These are phyloP conservation scores for Amanita exitialis DNA, from an alignment of 768 basidiomycete species.

Conservation along the genomic window DNA sequence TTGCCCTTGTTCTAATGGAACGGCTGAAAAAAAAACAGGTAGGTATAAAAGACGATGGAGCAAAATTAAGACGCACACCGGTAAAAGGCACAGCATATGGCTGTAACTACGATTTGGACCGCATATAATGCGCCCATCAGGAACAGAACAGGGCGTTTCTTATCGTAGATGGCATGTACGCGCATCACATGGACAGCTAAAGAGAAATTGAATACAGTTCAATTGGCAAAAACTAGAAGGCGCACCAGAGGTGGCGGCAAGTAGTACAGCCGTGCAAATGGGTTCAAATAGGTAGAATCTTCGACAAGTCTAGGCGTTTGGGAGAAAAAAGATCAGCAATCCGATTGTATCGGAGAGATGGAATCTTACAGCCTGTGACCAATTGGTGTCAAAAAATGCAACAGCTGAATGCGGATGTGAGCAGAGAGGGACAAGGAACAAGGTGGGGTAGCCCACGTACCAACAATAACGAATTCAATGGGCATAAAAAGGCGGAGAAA, in stretches of 20 bases:
- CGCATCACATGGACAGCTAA: conserved; percentile 66
- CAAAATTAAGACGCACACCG: conserved; percentile 35
- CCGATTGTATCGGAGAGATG: neutral
- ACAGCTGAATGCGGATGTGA: conserved; percentile 37
- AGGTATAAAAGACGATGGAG: conserved; percentile 1
- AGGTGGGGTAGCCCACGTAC: conserved; percentile 21
- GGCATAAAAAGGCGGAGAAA: conserved; percentile 74
- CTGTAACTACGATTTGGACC: conserved; percentile 64
- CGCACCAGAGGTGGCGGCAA: conserved; percentile 59
- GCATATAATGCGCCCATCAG: conserved; percentile 52
- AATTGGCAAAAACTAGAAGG: neutral
- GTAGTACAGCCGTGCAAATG: conserved; percentile 72
- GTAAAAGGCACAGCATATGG: conserved; percentile 69
- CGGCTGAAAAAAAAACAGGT: conserved; percentile 29
- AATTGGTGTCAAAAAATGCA: conserved; percentile 76
- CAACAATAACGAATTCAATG: conserved; percentile 66
- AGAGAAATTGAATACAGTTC: conserved; percentile 1
- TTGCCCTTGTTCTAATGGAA: conserved; percentile 63
- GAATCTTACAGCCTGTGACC: conserved; percentile 36
- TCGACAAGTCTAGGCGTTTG: conserved; percentile 36
- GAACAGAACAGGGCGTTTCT: conserved; percentile 40
- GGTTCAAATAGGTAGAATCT: conserved; percentile 81
- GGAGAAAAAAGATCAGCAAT: neutral
- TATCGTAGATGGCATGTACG: conserved; percentile 71
- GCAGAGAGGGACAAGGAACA: conserved; percentile 1